Conservation (phyloP, 1,284 basidiomycete species). For the Ustilago vetiveriae region DNA sequence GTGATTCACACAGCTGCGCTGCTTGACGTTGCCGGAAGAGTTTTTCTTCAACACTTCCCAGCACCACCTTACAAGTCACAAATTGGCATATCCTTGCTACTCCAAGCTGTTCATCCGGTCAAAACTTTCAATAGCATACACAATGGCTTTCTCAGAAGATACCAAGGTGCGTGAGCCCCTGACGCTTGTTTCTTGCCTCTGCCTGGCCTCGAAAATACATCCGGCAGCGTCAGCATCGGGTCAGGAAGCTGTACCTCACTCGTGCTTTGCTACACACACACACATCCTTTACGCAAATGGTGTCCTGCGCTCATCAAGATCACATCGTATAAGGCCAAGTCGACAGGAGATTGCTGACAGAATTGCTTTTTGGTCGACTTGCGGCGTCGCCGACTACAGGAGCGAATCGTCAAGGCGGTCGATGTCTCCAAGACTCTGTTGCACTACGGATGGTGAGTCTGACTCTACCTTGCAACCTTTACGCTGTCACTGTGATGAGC, state of each 20-base stretch:
- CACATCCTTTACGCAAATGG: no score
- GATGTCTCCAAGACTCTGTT: slow-evolving; percentile 63
- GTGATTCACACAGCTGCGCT: not conserved
- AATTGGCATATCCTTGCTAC: not conserved
- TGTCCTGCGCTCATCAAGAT: not conserved
- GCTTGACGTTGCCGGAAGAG: slow-evolving; percentile 2
- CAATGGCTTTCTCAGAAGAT: slow-evolving; percentile 62
- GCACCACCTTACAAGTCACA: no score
- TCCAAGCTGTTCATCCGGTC: no score
- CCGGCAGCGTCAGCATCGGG: no score
- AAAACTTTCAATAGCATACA: no score
- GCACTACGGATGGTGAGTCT: slow-evolving; percentile 62
- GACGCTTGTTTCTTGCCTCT: no score
- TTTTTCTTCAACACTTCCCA: slow-evolving; percentile 3
- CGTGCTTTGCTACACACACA: no score
- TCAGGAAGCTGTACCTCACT: no score
- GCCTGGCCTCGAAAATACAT: no score
- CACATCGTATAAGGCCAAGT: no score
- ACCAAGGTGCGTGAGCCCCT: slow-evolving; percentile 55
- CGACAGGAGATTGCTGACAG: no score
- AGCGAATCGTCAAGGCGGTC: slow-evolving; percentile 61
- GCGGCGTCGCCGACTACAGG: slow-evolving; percentile 26
- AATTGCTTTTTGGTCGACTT: no score
- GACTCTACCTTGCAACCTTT: not conserved
- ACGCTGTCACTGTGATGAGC: not conserved